These are phyloP conservation scores for Hirschfeldia incana DNA, from an alignment of 345 rosid genomes.

Conservation along the genomic window DNA sequence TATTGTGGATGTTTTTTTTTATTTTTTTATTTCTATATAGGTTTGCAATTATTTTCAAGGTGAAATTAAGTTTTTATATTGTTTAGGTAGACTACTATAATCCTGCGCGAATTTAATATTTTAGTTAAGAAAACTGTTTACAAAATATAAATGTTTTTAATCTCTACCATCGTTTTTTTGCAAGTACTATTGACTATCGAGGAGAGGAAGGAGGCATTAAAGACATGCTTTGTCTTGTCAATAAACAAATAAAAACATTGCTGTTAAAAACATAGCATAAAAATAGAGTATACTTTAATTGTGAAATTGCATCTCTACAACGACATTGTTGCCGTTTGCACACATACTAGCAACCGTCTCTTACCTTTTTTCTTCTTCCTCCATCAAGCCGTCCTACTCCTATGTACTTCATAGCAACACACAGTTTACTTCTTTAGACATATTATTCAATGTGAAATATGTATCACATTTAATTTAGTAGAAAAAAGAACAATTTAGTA, in stretches of 20 bases:
- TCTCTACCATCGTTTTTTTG: no score
- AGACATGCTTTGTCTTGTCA: no score
- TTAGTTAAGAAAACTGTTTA: background rate
- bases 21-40: background rate
- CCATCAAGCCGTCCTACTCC: background rate
- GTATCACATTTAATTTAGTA: background rate
- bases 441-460: background rate
- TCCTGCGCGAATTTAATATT: background rate
- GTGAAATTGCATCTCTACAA: background rate
- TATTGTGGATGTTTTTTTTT: background rate
- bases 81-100: background rate
- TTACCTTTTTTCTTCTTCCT: background rate
- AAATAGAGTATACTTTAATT: background rate
- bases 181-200: no score
- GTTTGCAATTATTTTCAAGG: background rate
- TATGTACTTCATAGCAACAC: background rate
- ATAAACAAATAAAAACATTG: no score
- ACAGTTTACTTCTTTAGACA: background rate
- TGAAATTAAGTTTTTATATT: background rate
- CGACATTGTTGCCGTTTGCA: background rate
- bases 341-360: background rate
- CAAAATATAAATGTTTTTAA: background rate
- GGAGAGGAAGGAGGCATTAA: no score
- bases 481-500: no score
- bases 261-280: no score